Evolutionary conservation across 2,329 filamentous ascomycete genomes (phyloP), one percentile per base, ranked within the genome.

Genomic region (Cercospora sojina): DNA sequence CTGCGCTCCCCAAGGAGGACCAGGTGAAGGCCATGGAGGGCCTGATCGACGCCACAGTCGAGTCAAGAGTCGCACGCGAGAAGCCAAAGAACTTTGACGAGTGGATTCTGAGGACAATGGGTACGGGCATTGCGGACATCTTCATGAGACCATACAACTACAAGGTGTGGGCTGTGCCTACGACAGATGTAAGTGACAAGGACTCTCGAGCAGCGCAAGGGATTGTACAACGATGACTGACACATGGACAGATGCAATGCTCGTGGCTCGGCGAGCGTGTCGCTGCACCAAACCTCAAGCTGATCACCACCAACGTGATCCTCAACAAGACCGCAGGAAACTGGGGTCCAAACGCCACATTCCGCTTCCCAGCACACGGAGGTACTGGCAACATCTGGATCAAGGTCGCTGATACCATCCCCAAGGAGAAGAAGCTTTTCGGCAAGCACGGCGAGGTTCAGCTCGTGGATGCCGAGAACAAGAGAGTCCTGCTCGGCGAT

Each of bases 81-180:
- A 98, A 98, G 86, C 95, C 95, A 75, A 90, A 93, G 85, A 86
- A 96, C 84, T 99, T 99, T 76, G 95, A 99, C 78, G 93, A 99
- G 85, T 98, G 93, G 93, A 98, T 98, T 77, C 80, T 98, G 75
- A 89, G 95, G 76, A 96, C 91, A 84, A 93, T 91, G 83, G 95
- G 95, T 76, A 84, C 87, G 75, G 94, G 94, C 75, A 86, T 99
- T 76, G 94, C 93, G 73, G 89, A 99, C 80, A 86, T 94, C 75
- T 99, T 99, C 87, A 99, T 99, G 95, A 87, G 95, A 76, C 95
- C 95, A 63, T 99, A 99, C 87, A 99, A 99, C 88, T 99, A 90
- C 89, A 99, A 99, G 85, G 95, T 99, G 79, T 99, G 95, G 95
- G 95, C 95, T 70, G 94, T 98, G 75, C 95, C 95, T 67, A 97